Evolutionary conservation across 257 asterid genomes (phyloP).

Genomic region (Penstemon newberryi): DNA sequence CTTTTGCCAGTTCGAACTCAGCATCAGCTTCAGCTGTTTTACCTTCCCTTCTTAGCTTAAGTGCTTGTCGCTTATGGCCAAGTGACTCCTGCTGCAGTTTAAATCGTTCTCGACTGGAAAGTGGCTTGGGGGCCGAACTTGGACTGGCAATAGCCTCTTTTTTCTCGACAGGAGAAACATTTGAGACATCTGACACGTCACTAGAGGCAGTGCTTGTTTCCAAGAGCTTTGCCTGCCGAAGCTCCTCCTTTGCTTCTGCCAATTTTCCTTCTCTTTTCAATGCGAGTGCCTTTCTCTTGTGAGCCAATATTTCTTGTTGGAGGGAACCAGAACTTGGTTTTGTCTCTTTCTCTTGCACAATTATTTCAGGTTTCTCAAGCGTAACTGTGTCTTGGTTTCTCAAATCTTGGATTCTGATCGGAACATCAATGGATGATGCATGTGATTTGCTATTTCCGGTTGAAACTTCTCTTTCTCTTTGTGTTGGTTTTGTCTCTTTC

Average conservation of each 20-base stretch:
- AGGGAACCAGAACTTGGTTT: constrained; percentile 38
- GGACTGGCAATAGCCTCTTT: constrained; percentile 36
- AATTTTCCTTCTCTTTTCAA: constrained; percentile 88
- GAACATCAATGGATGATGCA: constrained; percentile 13
- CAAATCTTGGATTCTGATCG: constrained; percentile 31
- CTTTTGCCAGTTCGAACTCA: constrained; percentile 71
- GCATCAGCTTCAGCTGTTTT: constrained; percentile 79
- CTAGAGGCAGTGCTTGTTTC: constrained; percentile 43
- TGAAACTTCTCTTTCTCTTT: constrained; percentile 25
- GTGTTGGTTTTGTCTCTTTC: constrained; percentile 34
- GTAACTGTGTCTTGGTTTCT: constrained; percentile 29
- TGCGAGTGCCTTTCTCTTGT: constrained; percentile 76
- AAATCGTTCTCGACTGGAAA: constrained; percentile 74
- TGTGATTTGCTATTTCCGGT: constrained; percentile 30
- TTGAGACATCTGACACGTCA: constrained; percentile 35
- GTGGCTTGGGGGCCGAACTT: constrained; percentile 53
- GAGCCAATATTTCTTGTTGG: constrained; percentile 66
- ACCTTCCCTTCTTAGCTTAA: constrained; percentile 87
- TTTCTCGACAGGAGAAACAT: constrained; percentile 30
- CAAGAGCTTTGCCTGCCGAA: constrained; percentile 76
- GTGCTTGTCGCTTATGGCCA: constrained; percentile 76
- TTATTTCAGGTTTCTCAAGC: constrained; percentile 38
- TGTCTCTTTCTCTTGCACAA: constrained; percentile 25
- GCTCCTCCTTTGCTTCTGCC: constrained; percentile 94
- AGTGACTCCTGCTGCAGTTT: constrained; percentile 85